phyloP scores from a whole-genome alignment of 495 filamentous ascomycete species.

The Neurospora pannonica region DNA sequence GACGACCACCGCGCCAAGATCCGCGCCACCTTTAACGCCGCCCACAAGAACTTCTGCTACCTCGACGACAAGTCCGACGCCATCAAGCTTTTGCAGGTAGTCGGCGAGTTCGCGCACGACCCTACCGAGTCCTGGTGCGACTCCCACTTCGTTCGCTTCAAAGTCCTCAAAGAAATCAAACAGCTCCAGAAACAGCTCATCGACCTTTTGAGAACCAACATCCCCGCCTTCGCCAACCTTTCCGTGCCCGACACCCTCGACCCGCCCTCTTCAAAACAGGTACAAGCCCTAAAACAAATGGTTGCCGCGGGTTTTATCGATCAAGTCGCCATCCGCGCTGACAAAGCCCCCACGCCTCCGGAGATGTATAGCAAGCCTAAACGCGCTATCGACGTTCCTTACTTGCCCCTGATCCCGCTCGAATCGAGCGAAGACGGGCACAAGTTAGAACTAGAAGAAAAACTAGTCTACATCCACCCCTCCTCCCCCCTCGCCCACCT shows the following conservation, averaged over 20 bases:
- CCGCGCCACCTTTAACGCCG: conserved; percentile 60
- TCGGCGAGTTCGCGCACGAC: conserved; percentile 72
- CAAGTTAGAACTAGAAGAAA: conserved; percentile 32
- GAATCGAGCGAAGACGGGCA: conserved; percentile 25
- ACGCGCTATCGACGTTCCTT: conserved; percentile 80
- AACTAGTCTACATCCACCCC: conserved; percentile 73
- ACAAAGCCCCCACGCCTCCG: conserved; percentile 66
- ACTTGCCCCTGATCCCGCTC: conserved; percentile 74
- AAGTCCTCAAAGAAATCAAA: conserved; percentile 74
- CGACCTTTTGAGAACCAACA: conserved; percentile 66
- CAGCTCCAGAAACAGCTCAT: conserved; percentile 77
- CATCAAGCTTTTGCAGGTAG: conserved; percentile 80
- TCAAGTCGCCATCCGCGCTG: conserved; percentile 87
- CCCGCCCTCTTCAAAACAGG: conserved; percentile 58
- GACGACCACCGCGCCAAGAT: conserved; percentile 57
- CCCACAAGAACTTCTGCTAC: conserved; percentile 69
- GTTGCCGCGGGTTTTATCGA: conserved; percentile 90
- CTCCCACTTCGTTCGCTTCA: conserved; percentile 72
- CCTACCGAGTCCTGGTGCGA: conserved; percentile 62
- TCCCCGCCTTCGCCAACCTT: conserved; percentile 52
- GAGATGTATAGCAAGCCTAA: conserved; percentile 61
- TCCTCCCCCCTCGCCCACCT: conserved; percentile 66
- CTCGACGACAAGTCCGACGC: conserved; percentile 76
- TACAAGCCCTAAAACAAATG: conserved; percentile 82
- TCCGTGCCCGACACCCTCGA: conserved; percentile 53